Base-by-base conservation (phyloP, 2,329 filamentous ascomycete genomes). In the Escovopsis sp. region DNA sequence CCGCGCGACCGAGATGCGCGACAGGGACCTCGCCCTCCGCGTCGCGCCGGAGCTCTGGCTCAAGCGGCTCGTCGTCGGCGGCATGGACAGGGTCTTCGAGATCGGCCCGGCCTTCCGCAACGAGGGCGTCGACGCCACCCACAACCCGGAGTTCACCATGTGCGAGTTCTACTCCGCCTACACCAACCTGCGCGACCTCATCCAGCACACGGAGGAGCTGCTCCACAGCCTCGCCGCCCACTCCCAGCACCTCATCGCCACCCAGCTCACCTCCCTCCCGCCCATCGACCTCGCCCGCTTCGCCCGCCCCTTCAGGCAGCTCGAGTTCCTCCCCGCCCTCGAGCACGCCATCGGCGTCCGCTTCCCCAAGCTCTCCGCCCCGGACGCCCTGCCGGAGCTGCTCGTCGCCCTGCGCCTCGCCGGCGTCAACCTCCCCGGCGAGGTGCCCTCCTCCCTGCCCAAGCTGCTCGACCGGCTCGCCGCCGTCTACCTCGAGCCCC, bases 111-210 rank as follows among this genome's bases (percentile, higher is more conserved):
- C 79, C 11, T 98, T 98, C 61, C 77, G 91, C 35, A 98, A 98
- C 57, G 91, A 98, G 65, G 85, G 86, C 59, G 65, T 94, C 31
- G 88, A 95, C 58, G 74, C 74, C 27, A 94, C 86, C 0, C 91
- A 98, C 58, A 98, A 98, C 56, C 89, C 91, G 0, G 91, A 98
- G 57, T 98, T 96, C 63, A 91, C 84, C 36, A 96, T 85, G 45
- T 96, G 89, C 67, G 91, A 98, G 63, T 96, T 94, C 63, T 98
- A 98, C 62, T 80, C 83, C 46, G 81, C 88, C 3, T 93, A 88
- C 53, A 78, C 81, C 45, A 83, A 81, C 48, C 71, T 95, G 0
- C 66, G 78, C 31, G 75, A 84, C 35, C 66, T 96, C 39, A 87
- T 94, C 54, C 57, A 61, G 15, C 75, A 79, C 56, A 96, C 89